A percentile compares a stretch with the other conserved stretches of the same genome.
Evolutionary conservation across 257 asterid species (phyloP).

Genomic region (Ophiorrhiza pumila): DNA sequence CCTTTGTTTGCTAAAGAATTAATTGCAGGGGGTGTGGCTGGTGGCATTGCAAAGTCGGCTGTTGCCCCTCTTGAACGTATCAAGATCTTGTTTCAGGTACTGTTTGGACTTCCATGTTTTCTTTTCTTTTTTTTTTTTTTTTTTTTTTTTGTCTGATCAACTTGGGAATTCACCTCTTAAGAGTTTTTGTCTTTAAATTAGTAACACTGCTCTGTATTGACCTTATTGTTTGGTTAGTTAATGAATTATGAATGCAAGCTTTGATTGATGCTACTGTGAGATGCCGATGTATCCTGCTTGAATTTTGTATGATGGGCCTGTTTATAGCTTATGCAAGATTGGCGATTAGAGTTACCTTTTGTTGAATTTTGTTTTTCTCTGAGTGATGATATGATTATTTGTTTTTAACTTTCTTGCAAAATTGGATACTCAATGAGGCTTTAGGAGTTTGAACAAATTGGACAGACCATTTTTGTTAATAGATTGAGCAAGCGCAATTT

Average conservation of each 20-base stretch:
- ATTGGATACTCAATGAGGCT: neutral
- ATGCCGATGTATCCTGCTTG: neutral
- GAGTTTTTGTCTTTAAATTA: neutral
- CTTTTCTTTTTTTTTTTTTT: neutral
- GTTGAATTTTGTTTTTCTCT: neutral
- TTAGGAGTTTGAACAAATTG: neutral
- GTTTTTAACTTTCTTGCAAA: neutral
- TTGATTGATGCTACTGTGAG: neutral
- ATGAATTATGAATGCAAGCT: no score
- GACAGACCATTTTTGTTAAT: neutral
- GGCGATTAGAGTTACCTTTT: neutral
- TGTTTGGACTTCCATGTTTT: neutral
- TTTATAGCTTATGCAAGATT: neutral
- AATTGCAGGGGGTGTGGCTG: slow-evolving; percentile 93
- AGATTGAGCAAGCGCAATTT: neutral
- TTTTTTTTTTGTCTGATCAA: slow-evolving; percentile 14
- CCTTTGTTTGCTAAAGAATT: slow-evolving; percentile 79
- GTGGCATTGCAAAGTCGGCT: slow-evolving; percentile 83
- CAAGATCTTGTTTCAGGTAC: slow-evolving; percentile 93
- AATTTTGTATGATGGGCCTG: neutral
- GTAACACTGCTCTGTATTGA: neutral
- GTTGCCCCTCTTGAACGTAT: slow-evolving; percentile 97
- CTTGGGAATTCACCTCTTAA: no score
- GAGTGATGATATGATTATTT: neutral
- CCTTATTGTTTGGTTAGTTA: no score